phyloP scores from a whole-genome alignment of 306 rosid genomes.

The Vicia sativa region DNA sequence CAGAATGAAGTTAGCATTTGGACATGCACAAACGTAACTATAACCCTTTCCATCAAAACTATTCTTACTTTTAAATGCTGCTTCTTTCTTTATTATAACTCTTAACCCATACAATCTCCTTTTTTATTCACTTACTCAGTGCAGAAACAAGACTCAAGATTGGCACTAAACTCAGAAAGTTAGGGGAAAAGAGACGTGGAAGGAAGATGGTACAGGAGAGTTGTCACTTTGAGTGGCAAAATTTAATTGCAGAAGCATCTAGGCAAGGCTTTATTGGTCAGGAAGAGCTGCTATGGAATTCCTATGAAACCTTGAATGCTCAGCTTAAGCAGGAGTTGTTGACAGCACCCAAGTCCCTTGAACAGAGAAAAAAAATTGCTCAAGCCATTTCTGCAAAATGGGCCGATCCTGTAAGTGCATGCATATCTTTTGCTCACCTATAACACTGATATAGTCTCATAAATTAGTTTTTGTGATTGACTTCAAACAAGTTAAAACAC shows the following conservation, averaged over 20 bases:
- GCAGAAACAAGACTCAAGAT: conserved; percentile 75
- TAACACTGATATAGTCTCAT: too few species aligned
- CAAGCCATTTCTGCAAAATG: conserved; percentile 91
- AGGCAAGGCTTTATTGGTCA: conserved; percentile 70
- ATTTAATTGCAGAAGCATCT: conserved; percentile 81
- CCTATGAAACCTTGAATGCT: conserved; percentile 59
- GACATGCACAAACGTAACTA: conserved; percentile 90
- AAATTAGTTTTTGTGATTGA: too few species aligned
- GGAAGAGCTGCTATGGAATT: conserved; percentile 83
- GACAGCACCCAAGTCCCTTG: conserved; percentile 80
- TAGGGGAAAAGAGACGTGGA: conserved; percentile 71
- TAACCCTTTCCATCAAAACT: conserved; percentile 23
- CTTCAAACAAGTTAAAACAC: too few species aligned
- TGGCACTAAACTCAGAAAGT: conserved; percentile 70
- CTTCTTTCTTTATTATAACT: conserved; percentile 12
- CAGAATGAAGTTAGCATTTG: conserved; percentile 80
- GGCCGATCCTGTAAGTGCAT: conserved; percentile 76
- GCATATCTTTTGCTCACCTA: too few species aligned
- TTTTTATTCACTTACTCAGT: conserved; percentile 53
- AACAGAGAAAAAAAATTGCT: conserved; percentile 89
- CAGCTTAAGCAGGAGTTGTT: conserved; percentile 69
- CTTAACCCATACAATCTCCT: conserved; percentile 14
- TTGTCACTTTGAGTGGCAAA: conserved; percentile 82
- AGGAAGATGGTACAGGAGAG: conserved; percentile 62
- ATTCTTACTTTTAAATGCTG: conserved; percentile 23